Base-by-base conservation (phyloP, 1,284 basidiomycete genomes). In the Moesziomyces antarcticus region DNA sequence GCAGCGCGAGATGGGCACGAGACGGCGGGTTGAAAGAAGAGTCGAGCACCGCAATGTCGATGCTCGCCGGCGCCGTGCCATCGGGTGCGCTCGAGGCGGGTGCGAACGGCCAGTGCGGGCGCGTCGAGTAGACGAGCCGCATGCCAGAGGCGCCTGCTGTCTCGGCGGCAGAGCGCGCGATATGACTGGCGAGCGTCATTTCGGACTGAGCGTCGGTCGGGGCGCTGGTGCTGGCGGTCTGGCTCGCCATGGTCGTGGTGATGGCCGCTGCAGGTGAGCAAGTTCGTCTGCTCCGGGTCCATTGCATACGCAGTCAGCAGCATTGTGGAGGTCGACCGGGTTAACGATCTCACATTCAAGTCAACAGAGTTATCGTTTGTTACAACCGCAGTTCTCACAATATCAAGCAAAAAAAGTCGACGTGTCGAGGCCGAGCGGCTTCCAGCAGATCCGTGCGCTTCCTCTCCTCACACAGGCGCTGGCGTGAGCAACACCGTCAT, bases 1-100 rank as follows among this genome's bases (percentile, higher is more conserved):
- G 90, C 47, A 97, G 89, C 0, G 92, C 90, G 57, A 91, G 87
- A 82, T 99, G 95, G 0, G 96, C 94, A 13, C 88, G 84, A 0
- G 93, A 94, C 0, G 96, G 96, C 2, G 96, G 95, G 79, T 99
- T 97, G 86, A 94, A 98, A 1, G 93, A 95, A 0, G 93, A 91
- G 80, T 98, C 95, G 37, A 98, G 88, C 20, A 97, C 87, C 3
- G 86, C 83, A 40, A 88, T 85, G 53, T 80, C 71, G 6, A 60
- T 51, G 8, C 25, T 24, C 21, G 14, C 16, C 35, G 13, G 47
- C n/a, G n/a, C 18, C 16, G 47, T 27, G n/a, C 14, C 33, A 10
- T 33, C 30, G 30, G 9, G 30, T 11, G 30, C 30, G 30, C 30
- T 33, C 30, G 52, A 44, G 6, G 53, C 30, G 22, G 54, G 37